Evolutionary conservation across 768 basidiomycete species (phyloP), one percentile per base, ranked within the genome.

Genomic region (Lentinula aciculospora): DNA sequence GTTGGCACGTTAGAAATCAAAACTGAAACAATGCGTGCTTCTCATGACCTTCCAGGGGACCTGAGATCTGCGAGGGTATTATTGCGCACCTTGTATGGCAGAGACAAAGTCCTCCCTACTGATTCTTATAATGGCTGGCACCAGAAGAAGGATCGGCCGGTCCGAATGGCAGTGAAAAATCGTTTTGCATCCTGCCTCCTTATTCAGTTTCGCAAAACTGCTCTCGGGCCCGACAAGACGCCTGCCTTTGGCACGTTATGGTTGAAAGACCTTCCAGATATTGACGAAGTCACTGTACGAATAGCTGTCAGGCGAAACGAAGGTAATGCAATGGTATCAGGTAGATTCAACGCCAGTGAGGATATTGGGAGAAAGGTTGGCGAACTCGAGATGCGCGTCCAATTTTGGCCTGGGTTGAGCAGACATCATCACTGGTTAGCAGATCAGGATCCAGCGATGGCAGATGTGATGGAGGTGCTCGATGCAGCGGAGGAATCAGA

Each of bases 1-100:
- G 79, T 85, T 7, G 85, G 84, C 34, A 88, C 85, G 0, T 75
- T 91, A 40, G 84, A 85, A 57, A 68, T 84, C 40, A 64, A 63
- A 8, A 66, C 72, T 4, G 58, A 63, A 27, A 76, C 74, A 23
- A 65, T 69, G 12, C 57, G 67, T 5, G 63, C 69, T 2, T 65
- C 66, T 1, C 59, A 64, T 7, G 59, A 69, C 19, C 61, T 77
- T 10, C 65, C 70, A 0, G 61, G 60, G 0, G 76, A 78, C 42
- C 66, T 81, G 21, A 60, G 66, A 1, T 66, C 72, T 29, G 80
- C 76, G 62, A 66, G 67, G 32, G 66, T 82, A 8, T 67, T 76
- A 1, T 63, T 81, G 49, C 74, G 68, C n/a, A 74, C 75, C 9
- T 42, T 60, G 10, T 68, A 70, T 51, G 69, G 68, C 19, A 76